Conservation (phyloP, 352 stramenopile genomes). For the Peronosclerospora sorghi region DNA sequence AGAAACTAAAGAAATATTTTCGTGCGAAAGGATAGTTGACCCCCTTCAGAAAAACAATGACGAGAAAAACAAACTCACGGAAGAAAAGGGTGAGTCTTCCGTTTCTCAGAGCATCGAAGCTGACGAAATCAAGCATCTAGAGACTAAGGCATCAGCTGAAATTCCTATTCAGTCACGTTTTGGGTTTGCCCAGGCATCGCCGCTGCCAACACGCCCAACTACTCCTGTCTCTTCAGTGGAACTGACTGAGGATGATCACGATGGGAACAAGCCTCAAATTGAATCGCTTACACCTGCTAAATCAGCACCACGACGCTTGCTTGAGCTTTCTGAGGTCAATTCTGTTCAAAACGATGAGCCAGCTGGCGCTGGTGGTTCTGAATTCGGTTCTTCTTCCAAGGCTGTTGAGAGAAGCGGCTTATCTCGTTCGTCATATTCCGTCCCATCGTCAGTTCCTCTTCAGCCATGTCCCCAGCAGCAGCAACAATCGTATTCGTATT, state of each 20-base stretch:
- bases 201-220: conserved; percentile 2
- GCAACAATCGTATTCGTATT: conserved; percentile 10
- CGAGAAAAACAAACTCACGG: conserved; percentile 1
- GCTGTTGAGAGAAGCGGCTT: conserved; percentile 22
- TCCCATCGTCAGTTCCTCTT: conserved; percentile 9
- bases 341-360: conserved; percentile 2
- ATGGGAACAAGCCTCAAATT: conserved; percentile 7
- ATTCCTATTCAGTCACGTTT: conserved; percentile 31
- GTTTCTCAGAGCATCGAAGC: conserved; percentile 1
- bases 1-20: conserved; percentile 44
- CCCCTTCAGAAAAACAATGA: conserved; percentile 8
- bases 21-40: conserved; percentile 22
- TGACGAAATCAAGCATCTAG: conserved; percentile 8
- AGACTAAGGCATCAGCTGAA: neutral
- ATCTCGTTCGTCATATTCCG: conserved; percentile 8
- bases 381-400: conserved; percentile 37
- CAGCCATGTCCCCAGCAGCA: conserved; percentile 7
- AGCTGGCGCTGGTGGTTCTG: conserved; percentile 18
- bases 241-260: neutral
- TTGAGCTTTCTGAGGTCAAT: conserved; percentile 4
- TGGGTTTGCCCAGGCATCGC: conserved; percentile 33
- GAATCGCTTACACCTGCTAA: conserved; percentile 9
- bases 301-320: conserved; percentile 15
- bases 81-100: conserved; percentile 1
- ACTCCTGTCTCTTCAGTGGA: conserved; percentile 1